Conservation (phyloP, 1,284 basidiomycete species). For the Trametes versicolor region DNA sequence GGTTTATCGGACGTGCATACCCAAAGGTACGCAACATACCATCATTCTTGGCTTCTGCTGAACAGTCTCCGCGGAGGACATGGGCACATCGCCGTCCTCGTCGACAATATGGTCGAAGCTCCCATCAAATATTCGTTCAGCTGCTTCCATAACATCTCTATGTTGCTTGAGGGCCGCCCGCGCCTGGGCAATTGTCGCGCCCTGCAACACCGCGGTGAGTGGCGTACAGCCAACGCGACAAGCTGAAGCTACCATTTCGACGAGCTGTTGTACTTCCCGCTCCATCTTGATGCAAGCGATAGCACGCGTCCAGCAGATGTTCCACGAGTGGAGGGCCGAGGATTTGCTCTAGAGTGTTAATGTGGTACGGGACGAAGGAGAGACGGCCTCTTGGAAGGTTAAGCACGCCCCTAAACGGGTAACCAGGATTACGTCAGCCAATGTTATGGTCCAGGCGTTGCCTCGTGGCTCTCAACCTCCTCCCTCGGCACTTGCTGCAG, state of each 20-base stretch:
- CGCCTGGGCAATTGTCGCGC: conserved; percentile 81
- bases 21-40: conserved; percentile 31
- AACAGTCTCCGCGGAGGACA: conserved; percentile 36
- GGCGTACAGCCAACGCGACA: neutral
- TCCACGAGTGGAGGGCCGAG: neutral
- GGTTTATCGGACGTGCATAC: neutral
- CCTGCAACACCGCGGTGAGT: conserved; percentile 53
- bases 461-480: conserved; percentile 28
- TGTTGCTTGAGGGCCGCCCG: conserved; percentile 79
- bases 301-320: neutral
- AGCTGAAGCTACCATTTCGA: conserved; percentile 49
- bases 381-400: neutral
- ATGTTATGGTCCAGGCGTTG: neutral
- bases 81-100: conserved; percentile 51
- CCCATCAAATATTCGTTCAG: conserved; percentile 84
- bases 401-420: conserved; percentile 5
- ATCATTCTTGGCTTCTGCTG: conserved; percentile 41
- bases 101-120: conserved; percentile 79
- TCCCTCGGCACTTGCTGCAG: neutral
- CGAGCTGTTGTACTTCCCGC: conserved; percentile 47
- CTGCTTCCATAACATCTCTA: conserved; percentile 91
- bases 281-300: conserved; percentile 40
- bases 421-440: conserved; percentile 17
- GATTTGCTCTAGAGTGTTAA: neutral
- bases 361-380: conserved; percentile 4